Evolutionary conservation across 2,329 filamentous ascomycete genomes (phyloP).

Genomic region (Epichloe festucae): DNA sequence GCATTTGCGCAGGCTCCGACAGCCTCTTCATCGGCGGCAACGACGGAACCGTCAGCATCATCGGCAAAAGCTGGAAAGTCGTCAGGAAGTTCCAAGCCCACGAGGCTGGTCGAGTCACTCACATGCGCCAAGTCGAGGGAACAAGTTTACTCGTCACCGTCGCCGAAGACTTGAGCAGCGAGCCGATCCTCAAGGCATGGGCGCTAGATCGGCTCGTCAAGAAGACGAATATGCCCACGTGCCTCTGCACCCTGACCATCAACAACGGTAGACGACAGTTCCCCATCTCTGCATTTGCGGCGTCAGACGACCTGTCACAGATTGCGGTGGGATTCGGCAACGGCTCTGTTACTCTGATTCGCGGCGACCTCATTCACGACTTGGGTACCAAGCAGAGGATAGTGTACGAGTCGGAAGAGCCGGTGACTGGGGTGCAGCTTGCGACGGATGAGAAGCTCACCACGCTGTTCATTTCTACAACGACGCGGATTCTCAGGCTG

Average conservation of each 20-base stretch:
- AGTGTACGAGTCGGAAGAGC: constrained; percentile 93
- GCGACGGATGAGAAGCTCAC: constrained; percentile 47
- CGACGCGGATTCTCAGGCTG: constrained; percentile 72
- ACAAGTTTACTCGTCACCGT: constrained; percentile 78
- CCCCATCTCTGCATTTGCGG: constrained; percentile 84
- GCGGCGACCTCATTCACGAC: constrained; percentile 90
- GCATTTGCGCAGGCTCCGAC: constrained; percentile 74
- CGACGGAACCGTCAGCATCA: constrained; percentile 76
- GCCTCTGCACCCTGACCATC: constrained; percentile 72
- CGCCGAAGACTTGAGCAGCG: constrained; percentile 73
- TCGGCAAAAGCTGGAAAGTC: constrained; percentile 79
- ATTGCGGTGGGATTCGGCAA: constrained; percentile 93
- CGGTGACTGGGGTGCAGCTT: constrained; percentile 83
- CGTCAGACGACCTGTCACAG: constrained; percentile 79
- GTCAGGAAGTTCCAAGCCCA: constrained; percentile 78
- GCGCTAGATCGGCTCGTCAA: constrained; percentile 86
- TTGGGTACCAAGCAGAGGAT: constrained; percentile 87
- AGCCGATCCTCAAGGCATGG: constrained; percentile 94
- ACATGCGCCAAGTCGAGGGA: constrained; percentile 84
- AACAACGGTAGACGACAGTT: constrained; percentile 88
- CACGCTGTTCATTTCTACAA: constrained; percentile 85
- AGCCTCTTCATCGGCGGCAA: constrained; percentile 80
- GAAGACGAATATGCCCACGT: constrained; percentile 81
- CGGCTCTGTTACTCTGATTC: constrained; percentile 82
- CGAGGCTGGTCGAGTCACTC: constrained; percentile 66